Percentiles rank a stretch among this genome's conserved stretches.
Conservation (phyloP, 2,329 filamentous ascomycete species). For the Epichloe scottii region DNA sequence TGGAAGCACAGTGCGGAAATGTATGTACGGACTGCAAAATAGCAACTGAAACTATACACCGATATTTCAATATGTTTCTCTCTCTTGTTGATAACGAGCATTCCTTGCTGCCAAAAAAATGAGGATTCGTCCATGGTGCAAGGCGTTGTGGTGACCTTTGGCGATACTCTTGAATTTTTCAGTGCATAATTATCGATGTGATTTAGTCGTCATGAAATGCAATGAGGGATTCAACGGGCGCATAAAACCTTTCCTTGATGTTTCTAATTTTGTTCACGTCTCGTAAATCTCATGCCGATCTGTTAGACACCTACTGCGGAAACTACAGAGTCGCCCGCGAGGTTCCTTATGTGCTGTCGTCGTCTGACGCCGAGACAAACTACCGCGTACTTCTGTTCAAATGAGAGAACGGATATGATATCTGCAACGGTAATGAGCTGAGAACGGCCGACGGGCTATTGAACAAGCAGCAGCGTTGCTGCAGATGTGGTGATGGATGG, state of each 20-base stretch:
- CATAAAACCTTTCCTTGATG: too few relatives aligned
- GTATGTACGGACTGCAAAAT: constrained; percentile 5
- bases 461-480: too few relatives aligned
- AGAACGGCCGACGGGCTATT: not conserved
- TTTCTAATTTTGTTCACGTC: too few relatives aligned
- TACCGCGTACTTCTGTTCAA: constrained; percentile 1
- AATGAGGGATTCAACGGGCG: too few relatives aligned
- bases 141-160: too few relatives aligned
- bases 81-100: not conserved
- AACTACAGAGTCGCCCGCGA: not conserved
- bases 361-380: not conserved
- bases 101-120: too few relatives aligned
- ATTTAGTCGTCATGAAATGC: too few relatives aligned
- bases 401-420: not conserved
- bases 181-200: too few relatives aligned
- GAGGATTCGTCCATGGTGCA: too few relatives aligned
- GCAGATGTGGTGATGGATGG: too few relatives aligned
- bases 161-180: too few relatives aligned
- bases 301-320: not conserved
- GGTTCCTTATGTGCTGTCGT: constrained; percentile 1
- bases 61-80: not conserved
- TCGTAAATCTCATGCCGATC: too few relatives aligned
- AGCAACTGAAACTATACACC: not conserved
- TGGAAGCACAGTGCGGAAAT: constrained; percentile 1
- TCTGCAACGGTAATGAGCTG: not conserved